Percentiles rank a stretch among this genome's conserved stretches.
Conservation (phyloP, 2,329 filamentous ascomycete species). For the Blumeria hordei region DNA sequence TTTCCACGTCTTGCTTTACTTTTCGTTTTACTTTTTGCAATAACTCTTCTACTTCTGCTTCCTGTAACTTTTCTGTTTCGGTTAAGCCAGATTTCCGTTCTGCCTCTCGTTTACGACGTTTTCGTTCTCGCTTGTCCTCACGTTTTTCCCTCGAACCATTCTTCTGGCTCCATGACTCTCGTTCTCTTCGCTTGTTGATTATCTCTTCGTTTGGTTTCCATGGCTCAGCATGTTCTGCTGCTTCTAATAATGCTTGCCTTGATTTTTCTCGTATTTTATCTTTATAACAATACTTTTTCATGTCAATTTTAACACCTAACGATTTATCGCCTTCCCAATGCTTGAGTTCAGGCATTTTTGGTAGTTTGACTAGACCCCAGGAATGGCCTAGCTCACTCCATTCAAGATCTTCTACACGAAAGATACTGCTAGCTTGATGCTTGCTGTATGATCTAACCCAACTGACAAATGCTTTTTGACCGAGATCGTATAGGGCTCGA, state of each 20-base stretch:
- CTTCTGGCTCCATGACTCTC: conserved; percentile 52
- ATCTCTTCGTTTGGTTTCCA: conserved; percentile 19
- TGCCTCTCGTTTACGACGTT: conserved; percentile 36
- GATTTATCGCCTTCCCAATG: conserved; percentile 44
- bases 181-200: conserved; percentile 31
- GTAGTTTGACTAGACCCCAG: conserved; percentile 70
- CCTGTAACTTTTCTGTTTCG: conserved; percentile 40
- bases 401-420: conserved; percentile 56
- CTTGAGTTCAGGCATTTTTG: conserved; percentile 80
- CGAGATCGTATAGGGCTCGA: conserved; percentile 49
- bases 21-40: conserved; percentile 36
- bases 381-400: conserved; percentile 61
- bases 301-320: conserved; percentile 38
- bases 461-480: conserved; percentile 74
- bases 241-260: conserved; percentile 29
- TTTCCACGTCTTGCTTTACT: conserved; percentile 14
- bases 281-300: conserved; percentile 44
- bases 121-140: conserved; percentile 36
- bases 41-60: conserved; percentile 37
- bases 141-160: conserved; percentile 39
- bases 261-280: conserved; percentile 47
- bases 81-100: conserved; percentile 40
- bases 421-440: conserved; percentile 78
- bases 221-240: conserved; percentile 20
- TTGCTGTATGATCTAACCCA: conserved; percentile 84